These are phyloP conservation scores for Pythium phragmiticola DNA, from an alignment of 352 stramenopile genomes.

Conservation along the genomic window DNA sequence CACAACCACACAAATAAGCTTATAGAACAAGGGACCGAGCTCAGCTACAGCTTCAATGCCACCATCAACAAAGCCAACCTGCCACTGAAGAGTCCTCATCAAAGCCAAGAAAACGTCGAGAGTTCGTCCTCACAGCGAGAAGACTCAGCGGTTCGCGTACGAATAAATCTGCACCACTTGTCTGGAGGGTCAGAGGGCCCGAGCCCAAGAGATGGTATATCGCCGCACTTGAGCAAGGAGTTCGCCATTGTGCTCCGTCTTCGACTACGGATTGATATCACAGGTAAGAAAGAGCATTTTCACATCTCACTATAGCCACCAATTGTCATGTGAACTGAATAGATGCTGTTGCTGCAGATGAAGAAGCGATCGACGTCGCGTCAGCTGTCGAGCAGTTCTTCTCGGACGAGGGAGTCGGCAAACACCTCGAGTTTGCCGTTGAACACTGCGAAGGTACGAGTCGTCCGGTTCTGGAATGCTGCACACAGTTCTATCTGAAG, in stretches of 20 bases:
- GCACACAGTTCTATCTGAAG: not conserved
- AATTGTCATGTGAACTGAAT: not conserved
- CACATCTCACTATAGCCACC: not conserved
- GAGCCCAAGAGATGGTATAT: not conserved
- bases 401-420: conserved; percentile 37
- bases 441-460: conserved; percentile 36
- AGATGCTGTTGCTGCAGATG: conserved; percentile 30
- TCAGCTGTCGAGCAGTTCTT: conserved; percentile 43
- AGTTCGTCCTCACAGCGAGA: not conserved
- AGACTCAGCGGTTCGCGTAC: not conserved
- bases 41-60: conserved; percentile 16
- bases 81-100: not conserved
- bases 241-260: conserved; percentile 4
- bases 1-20: not conserved
- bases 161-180: conserved; percentile 7
- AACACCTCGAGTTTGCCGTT: conserved; percentile 34
- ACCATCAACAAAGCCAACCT: not conserved
- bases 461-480: not conserved
- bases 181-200: not conserved
- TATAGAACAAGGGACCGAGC: not conserved
- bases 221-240: not conserved
- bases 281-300: not conserved
- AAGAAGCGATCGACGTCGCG: conserved; percentile 52
- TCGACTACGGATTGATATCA: conserved; percentile 24
- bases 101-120: not conserved